Conservation (phyloP, 202 grass and related monocot species). For the Musa balbisiana region DNA sequence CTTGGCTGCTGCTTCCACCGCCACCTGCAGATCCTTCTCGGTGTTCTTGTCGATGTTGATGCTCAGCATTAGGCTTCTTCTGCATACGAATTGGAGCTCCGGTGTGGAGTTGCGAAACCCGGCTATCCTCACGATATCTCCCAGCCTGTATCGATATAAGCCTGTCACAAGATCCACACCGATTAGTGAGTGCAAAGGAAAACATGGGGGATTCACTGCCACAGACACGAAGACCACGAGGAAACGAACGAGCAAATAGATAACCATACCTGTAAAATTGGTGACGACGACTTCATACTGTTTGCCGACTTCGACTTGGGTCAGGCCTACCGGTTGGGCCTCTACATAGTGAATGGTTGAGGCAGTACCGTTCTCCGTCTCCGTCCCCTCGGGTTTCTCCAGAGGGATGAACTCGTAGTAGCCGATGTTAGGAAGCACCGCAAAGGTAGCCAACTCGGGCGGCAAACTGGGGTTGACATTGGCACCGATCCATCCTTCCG, state of each 20-base stretch:
- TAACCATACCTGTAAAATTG: slow-evolving; percentile 52
- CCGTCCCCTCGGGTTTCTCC: slow-evolving; percentile 56
- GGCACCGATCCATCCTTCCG: slow-evolving; percentile 88
- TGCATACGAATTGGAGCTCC: slow-evolving; percentile 64
- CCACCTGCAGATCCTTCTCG: slow-evolving; percentile 74
- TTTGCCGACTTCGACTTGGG: slow-evolving; percentile 66
- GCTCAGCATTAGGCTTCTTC: slow-evolving; percentile 69
- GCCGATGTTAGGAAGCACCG: slow-evolving; percentile 54
- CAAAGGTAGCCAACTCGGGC: slow-evolving; percentile 64
- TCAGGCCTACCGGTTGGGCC: slow-evolving; percentile 58
- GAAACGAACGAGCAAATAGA: too few species aligned
- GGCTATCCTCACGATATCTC: slow-evolving; percentile 56
- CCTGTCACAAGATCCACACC: slow-evolving; percentile 21
- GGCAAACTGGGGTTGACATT: slow-evolving; percentile 56
- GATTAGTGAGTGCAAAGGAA: too few species aligned
- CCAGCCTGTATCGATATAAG: slow-evolving; percentile 74
- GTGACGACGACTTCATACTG: slow-evolving; percentile 73
- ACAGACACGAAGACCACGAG: too few species aligned
- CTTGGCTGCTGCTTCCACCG: slow-evolving; percentile 59
- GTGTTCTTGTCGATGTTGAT: slow-evolving; percentile 98
- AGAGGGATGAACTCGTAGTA: slow-evolving; percentile 94
- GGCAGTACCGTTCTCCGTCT: slow-evolving; percentile 30
- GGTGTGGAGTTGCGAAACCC: slow-evolving; percentile 80
- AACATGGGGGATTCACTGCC: neutral
- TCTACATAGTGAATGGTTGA: slow-evolving; percentile 61